These are phyloP conservation scores for Silene noctiflora DNA, from an alignment of 179 eudicot species.

Conservation along the genomic window DNA sequence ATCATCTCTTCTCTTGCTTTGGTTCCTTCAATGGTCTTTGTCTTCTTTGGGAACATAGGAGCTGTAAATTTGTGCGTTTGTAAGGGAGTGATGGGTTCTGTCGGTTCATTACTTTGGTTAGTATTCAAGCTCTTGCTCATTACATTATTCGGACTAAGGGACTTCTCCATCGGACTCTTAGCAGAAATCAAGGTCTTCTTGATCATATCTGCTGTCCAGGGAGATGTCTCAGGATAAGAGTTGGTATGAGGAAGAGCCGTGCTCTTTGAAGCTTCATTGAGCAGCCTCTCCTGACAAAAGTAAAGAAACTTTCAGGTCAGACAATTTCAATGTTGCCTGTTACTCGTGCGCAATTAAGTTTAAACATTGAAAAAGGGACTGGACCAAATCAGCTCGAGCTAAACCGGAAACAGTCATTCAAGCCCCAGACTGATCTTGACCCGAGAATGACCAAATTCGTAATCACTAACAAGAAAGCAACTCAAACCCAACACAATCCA, in stretches of 20 bases:
- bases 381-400: too few species aligned
- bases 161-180: conserved; percentile 14
- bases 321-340: neutral
- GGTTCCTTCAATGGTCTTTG: conserved; percentile 36
- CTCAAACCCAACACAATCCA: neutral
- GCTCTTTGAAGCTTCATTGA: conserved; percentile 40
- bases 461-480: neutral
- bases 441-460: neutral
- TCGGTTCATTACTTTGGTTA: conserved; percentile 33
- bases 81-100: conserved; percentile 44
- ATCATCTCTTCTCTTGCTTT: conserved; percentile 31
- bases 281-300: conserved; percentile 61
- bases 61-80: conserved; percentile 37
- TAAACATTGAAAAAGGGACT: neutral
- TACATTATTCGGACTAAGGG: conserved; percentile 16
- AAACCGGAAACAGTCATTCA: neutral
- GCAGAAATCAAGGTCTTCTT: conserved; percentile 24
- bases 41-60: conserved; percentile 47
- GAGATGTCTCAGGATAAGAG: conserved; percentile 21
- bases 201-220: conserved; percentile 27
- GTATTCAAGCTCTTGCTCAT: conserved; percentile 32
- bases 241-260: conserved; percentile 21
- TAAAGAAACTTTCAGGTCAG: neutral
- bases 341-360: neutral
- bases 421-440: neutral